Evolutionary conservation across 192 early-diverging fungal species (phyloP).

Genomic region (Backusella luteola): DNA sequence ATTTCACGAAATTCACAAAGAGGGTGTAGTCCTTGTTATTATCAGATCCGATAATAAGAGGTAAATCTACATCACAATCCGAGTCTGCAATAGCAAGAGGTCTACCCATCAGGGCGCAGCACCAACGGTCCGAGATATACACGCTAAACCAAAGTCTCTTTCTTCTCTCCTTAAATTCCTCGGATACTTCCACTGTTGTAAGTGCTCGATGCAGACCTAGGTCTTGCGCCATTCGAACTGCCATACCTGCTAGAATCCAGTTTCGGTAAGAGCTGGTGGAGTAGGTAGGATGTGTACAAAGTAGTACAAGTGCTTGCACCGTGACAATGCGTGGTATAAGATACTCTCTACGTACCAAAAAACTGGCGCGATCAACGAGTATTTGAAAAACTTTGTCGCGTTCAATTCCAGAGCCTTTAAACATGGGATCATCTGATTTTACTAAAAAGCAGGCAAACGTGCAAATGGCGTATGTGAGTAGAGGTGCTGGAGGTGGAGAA

Average conservation of each 20-base stretch:
- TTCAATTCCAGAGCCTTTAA: background rate
- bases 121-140: conserved; percentile 68
- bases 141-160: conserved; percentile 72
- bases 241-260: conserved; percentile 44
- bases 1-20: conserved; percentile 33
- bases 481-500: conserved; percentile 8
- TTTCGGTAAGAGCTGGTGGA: conserved; percentile 15
- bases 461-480: conserved; percentile 22
- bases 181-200: conserved; percentile 39
- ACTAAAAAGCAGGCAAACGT: conserved; percentile 22
- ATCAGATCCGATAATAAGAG: conserved; percentile 8
- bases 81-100: conserved; percentile 46
- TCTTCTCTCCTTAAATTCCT: conserved; percentile 54
- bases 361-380: conserved; percentile 11
- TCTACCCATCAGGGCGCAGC: conserved; percentile 37
- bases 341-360: conserved; percentile 56
- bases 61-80: conserved; percentile 38
- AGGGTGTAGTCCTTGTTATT: conserved; percentile 10
- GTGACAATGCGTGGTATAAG: conserved; percentile 50
- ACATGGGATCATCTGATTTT: conserved; percentile 9
- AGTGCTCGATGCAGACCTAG: conserved; percentile 72
- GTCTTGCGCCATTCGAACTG: conserved; percentile 77
- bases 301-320: conserved; percentile 62
- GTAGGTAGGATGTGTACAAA: conserved; percentile 48
- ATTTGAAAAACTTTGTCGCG: conserved; percentile 11